phyloP scores from a whole-genome alignment of 1,284 basidiomycete genomes.

The Ceratobasidium theobromae region DNA sequence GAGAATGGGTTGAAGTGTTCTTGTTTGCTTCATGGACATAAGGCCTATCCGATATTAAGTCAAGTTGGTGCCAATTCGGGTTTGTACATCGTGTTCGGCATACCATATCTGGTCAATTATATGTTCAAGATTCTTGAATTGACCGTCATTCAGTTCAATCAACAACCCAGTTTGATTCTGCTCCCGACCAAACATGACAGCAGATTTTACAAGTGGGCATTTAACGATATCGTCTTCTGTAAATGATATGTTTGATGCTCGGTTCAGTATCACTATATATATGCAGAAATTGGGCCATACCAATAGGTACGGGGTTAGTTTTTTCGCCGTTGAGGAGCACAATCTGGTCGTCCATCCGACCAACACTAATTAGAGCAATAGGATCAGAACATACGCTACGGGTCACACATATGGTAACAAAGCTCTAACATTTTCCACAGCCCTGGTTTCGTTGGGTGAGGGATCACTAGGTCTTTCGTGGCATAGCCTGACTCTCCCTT shows the following conservation, averaged over 20 bases:
- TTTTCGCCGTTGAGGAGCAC: slow-evolving; percentile 35
- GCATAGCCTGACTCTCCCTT: slow-evolving; percentile 23
- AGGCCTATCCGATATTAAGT: slow-evolving; percentile 38
- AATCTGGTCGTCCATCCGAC: slow-evolving; percentile 35
- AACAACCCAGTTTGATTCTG: slow-evolving; percentile 49
- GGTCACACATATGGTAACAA: neutral
- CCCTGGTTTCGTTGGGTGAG: slow-evolving; percentile 33
- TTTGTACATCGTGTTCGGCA: slow-evolving; percentile 5
- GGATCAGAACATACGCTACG: neutral
- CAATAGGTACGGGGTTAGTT: slow-evolving; percentile 28
- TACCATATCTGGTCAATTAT: slow-evolving; percentile 48
- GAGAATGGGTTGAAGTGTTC: slow-evolving; percentile 46
- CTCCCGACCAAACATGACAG: slow-evolving; percentile 49
- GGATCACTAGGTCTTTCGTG: slow-evolving; percentile 32
- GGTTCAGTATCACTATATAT: neutral
- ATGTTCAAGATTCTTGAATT: slow-evolving; percentile 43
- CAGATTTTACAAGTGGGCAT: slow-evolving; percentile 41
- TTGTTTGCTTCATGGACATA: slow-evolving; percentile 50
- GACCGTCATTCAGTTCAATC: slow-evolving; percentile 45
- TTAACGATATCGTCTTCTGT: slow-evolving; percentile 27
- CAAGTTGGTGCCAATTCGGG: neutral
- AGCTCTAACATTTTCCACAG: slow-evolving; percentile 28
- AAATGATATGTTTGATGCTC: neutral
- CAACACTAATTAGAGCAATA: slow-evolving; percentile 26
- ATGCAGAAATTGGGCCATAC: neutral